Base-by-base conservation (phyloP, 257 asterid species). In the Paraleonurus japonicus region DNA sequence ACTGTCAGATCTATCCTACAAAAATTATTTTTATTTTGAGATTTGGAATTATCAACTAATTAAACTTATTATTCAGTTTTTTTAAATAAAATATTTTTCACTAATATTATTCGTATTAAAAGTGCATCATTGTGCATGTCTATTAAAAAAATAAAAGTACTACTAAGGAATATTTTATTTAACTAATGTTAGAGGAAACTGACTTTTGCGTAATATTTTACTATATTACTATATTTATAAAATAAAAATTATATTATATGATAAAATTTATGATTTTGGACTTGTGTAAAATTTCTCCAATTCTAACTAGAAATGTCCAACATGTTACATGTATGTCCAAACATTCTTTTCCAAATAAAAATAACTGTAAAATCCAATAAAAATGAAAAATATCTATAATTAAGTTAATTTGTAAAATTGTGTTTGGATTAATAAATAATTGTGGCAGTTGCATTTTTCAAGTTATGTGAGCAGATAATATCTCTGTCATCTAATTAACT, bases 401-500 rank as follows among this genome's bases (percentile, higher is more conserved):
- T 7, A 41, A 11, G 43, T 53, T 7, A 54, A 54, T 10, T 19
- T 37, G 15, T 23, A 17, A 65, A 65, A 39, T 35, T 54, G 33
- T 48, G 43, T 24, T 19, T 71, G 24, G 1, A 22, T 39, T 16
- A 39, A 51, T 10, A 61, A 72, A 72, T 61, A 8, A 30, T 60
- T 28, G 26, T 11, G 53, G 50, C 47, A 27, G 15, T 32, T 48
- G 20, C 2, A 37, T 37, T 41, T 37, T 19, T 0, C 45, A 69
- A 12, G 33, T 35, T 23, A 59, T 43, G 24, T 71, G 35, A 35
- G 69, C 69, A 60, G 69, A 71, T 60, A 60, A 67, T 75, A 61
- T 69, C 71, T 69, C 23, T 61, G 67, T 37, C 69, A 69, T 33
- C 5, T 48, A 65, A 65, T 71, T 65, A 71, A 65, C 59, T 43